phyloP scores from a whole-genome alignment of 441 rosid species.

The Populus tomentosa region DNA sequence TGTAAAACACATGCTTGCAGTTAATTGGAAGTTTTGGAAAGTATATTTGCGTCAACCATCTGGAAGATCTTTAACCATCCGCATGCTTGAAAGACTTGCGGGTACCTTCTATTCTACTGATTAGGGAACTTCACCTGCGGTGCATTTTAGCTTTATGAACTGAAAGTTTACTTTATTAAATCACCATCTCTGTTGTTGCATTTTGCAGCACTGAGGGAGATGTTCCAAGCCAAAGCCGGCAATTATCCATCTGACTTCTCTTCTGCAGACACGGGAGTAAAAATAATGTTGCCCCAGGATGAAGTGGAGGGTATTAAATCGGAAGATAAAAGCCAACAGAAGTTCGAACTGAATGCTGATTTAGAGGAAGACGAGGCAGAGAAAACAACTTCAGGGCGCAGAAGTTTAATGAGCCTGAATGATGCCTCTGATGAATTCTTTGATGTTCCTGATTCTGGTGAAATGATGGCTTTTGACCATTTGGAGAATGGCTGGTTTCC shows the following conservation, averaged over 20 bases:
- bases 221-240: constrained; percentile 63
- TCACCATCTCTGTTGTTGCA: constrained; percentile 1
- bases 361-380: constrained; percentile 35
- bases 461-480: constrained; percentile 35
- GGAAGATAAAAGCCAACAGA: constrained; percentile 21
- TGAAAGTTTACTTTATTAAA: not conserved
- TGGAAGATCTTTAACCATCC: constrained; percentile 62
- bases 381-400: constrained; percentile 33
- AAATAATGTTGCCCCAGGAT: constrained; percentile 22
- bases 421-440: constrained; percentile 83
- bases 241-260: constrained; percentile 36
- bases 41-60: constrained; percentile 54
- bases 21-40: constrained; percentile 91
- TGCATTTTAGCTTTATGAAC: not conserved
- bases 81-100: constrained; percentile 81
- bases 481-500: constrained; percentile 44
- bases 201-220: constrained; percentile 65
- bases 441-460: constrained; percentile 69
- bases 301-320: constrained; percentile 26
- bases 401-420: constrained; percentile 50
- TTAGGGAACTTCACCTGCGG: not conserved
- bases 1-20: constrained; percentile 91
- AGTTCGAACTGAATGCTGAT: constrained; percentile 17
- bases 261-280: constrained; percentile 32
- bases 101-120: constrained; percentile 30